Evolutionary conservation across 495 filamentous ascomycete genomes (phyloP), one percentile per base, ranked within the genome.

Genomic region (Cercophora scortea): DNA sequence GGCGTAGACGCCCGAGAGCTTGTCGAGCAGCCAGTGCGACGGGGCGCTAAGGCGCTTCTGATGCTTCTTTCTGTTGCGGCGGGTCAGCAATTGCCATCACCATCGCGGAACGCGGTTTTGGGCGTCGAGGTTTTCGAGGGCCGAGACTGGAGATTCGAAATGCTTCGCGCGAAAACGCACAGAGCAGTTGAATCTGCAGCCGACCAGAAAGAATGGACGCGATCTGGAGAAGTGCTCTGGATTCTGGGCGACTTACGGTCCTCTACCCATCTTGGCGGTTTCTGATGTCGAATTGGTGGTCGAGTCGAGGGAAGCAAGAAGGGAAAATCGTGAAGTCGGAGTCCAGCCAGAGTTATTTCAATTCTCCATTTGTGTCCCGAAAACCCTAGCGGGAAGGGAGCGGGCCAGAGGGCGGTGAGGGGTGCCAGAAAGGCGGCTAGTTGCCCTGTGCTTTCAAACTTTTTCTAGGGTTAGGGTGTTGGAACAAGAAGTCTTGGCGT

Each of bases 1-100:
- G 63, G 93, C 93, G 74, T 96, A 97, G 79, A 87, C 83, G 72
- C 92, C 93, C 72, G 90, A 95, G 60, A 97, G 85, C 78, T 98
- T 98, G 86, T 98, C 93, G 69, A 98, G 81, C 67, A 98, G 89
- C 93, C 94, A 98, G 84, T 97, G 93, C 72, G 88, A 92, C 64
- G 93, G 93, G 71, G 93, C 93, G 73, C 88, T 91, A 67, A 97
- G 82, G 81, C 93, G 90, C 92, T 98, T 97, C 74, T 96, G 90
- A 78, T 98, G 94, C 84, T 98, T 98, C 84, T 92, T 95, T 69
- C 90, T 95, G 71, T 69, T 59, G 47, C 5, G 25, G 16, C 38
- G 12, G 38, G 15, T 9, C 10, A 43, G 38, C 32, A 35, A 52
- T 66, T 44, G 62, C 59, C 50, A 60, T 58, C 52, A 38, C 16